Base-by-base conservation (phyloP, 2,329 filamentous ascomycete genomes). In the Elsinoe fawcettii region DNA sequence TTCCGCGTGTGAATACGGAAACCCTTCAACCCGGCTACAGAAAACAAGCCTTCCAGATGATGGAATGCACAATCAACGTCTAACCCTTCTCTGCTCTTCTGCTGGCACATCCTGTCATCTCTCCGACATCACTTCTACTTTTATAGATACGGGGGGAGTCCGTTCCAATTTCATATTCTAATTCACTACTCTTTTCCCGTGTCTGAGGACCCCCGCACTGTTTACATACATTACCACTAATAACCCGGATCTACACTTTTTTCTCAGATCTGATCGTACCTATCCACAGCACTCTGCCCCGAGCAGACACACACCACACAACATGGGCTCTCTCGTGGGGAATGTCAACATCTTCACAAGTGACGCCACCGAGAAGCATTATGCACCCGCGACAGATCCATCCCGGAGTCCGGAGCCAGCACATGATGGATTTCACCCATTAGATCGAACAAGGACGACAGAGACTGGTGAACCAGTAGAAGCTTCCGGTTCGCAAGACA, bases 391-490 rank as follows among this genome's bases (percentile, higher is more conserved):
- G 11, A 20, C 20, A 16, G 43, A 56, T 49, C 41, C 54, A 11
- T 32, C 54, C 9, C 44, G 30, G 25, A 39, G 41, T 37, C 27
- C 39, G 8, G 41, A 46, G 9, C 16, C 20, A 25, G 23, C 14
- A 47, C 12, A 47, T 11, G 54, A 56, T n/a, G 39, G 27, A 11
- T 25, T 43, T n/a, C 23, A 37, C 16, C 22, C 43, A n/a, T 23
- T 37, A n/a, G 25, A 43, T 23, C 22, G 14, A 14, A 36, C 54
- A 12, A 43, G 22, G 9, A 54, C 41, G 7, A 56, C 54, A 46
- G 41, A 56, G 27, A 56, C 54, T 23, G 54, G 54, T 11, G 54
- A 56, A 36, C 39, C 54, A n/a, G 54, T 56, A 46, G 54, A 56
- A 27, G 20, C 16, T 9, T 55, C 53, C 8, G 37, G 22, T 16